Percentiles rank a stretch among this genome's conserved stretches.
Evolutionary conservation across 352 stramenopile species (phyloP).

Genomic region (Halophytophthora polymorphica): DNA sequence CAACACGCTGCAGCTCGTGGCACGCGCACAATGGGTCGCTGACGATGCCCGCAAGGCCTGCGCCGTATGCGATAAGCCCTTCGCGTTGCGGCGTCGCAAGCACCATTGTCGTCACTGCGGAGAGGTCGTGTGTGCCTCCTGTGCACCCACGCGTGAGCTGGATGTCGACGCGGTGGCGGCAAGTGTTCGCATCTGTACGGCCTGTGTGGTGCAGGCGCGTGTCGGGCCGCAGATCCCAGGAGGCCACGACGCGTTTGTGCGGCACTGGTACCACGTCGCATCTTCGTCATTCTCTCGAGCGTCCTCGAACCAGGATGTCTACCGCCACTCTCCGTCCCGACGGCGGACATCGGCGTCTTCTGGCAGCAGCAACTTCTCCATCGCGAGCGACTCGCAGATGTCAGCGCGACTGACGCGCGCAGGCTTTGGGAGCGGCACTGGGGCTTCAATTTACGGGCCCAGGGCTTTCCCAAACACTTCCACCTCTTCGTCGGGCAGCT

Average conservation of each 20-base stretch:
- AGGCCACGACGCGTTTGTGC: conserved; percentile 39
- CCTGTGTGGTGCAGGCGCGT: conserved; percentile 54
- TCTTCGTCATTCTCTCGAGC: conserved; percentile 16
- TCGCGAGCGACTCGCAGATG: conserved; percentile 41
- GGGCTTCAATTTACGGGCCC: conserved; percentile 23
- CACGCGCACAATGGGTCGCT: conserved; percentile 50
- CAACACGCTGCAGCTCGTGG: conserved; percentile 50
- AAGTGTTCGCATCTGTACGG: conserved; percentile 56
- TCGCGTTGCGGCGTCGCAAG: conserved; percentile 53
- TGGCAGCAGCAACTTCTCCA: conserved; percentile 53
- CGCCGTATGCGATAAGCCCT: conserved; percentile 63
- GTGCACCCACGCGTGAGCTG: conserved; percentile 51
- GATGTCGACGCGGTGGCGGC: conserved; percentile 26
- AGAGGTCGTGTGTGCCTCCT: conserved; percentile 71
- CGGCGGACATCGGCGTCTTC: conserved; percentile 32
- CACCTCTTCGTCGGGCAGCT: conserved; percentile 32
- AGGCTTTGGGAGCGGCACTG: conserved; percentile 11
- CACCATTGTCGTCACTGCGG: conserved; percentile 75
- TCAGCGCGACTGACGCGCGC: conserved; percentile 21
- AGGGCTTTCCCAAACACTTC: conserved; percentile 6
- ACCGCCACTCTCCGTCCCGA: conserved; percentile 1
- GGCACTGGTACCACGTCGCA: conserved; percentile 31
- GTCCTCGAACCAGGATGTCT: conserved; percentile 34
- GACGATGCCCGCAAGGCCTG: conserved; percentile 57
- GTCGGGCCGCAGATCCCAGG: conserved; percentile 14